These are phyloP conservation scores for Saxophila tyrrhenica DNA, from an alignment of 495 filamentous ascomycete genomes.

Conservation along the genomic window DNA sequence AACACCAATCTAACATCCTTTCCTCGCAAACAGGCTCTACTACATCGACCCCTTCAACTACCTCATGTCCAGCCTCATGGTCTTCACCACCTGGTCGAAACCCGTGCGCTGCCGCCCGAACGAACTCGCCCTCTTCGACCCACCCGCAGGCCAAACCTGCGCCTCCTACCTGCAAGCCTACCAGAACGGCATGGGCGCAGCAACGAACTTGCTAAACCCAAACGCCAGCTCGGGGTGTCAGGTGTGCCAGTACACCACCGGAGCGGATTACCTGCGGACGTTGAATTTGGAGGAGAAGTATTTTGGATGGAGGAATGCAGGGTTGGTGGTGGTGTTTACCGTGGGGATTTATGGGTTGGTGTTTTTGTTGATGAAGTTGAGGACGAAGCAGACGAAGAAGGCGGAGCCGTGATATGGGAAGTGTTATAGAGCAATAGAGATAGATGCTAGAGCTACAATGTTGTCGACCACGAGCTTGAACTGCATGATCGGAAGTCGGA, in stretches of 20 bases:
- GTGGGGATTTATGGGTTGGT: too few species aligned
- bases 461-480: too few species aligned
- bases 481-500: too few species aligned
- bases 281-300: too few species aligned
- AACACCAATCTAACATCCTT: slow-evolving; percentile 26
- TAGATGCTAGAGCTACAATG: too few species aligned
- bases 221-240: neutral
- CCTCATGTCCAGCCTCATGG: slow-evolving; percentile 30
- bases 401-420: too few species aligned
- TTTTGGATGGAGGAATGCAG: too few species aligned
- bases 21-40: slow-evolving; percentile 32
- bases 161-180: slow-evolving; percentile 24
- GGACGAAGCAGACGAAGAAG: too few species aligned
- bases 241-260: neutral
- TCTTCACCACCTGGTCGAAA: too few species aligned
- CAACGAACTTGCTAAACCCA: neutral
- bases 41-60: slow-evolving; percentile 29
- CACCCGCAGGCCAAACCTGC: slow-evolving; percentile 26
- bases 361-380: too few species aligned
- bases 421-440: too few species aligned
- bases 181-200: neutral
- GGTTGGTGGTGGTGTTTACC: too few species aligned
- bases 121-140: slow-evolving; percentile 28
- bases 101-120: slow-evolving; percentile 27
- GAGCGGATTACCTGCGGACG: neutral